phyloP scores from a whole-genome alignment of 2,329 filamentous ascomycete species.

The Xenosphaeropsis pyriputrescens region DNA sequence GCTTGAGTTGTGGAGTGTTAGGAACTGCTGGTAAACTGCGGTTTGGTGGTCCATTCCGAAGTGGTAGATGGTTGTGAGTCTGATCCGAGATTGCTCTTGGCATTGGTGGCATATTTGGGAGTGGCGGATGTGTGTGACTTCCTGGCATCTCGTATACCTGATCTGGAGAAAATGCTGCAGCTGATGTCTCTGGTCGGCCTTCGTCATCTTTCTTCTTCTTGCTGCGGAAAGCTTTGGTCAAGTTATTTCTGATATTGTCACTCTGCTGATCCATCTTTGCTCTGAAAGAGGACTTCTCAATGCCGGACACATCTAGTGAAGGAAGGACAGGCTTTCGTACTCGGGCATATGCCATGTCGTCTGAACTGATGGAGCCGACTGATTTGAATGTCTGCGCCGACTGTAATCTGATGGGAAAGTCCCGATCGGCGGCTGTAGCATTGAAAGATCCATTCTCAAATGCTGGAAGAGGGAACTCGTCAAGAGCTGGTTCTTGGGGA shows the following conservation, averaged over 20 bases:
- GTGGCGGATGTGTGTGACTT: not conserved
- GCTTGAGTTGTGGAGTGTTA: slow-evolving; percentile 27
- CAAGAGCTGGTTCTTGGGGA: not conserved
- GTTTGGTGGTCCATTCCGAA: slow-evolving; percentile 20
- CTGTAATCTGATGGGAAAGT: not conserved
- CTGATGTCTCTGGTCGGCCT: slow-evolving; percentile 5
- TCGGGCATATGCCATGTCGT: slow-evolving; percentile 7
- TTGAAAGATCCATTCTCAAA: not conserved
- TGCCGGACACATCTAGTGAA: slow-evolving; percentile 29
- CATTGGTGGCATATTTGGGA: not conserved
- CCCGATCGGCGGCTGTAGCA: not conserved
- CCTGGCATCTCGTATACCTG: not conserved
- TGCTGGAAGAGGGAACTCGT: not conserved
- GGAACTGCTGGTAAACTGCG: slow-evolving; percentile 28
- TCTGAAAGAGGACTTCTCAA: slow-evolving; percentile 38
- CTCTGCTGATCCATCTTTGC: slow-evolving; percentile 38
- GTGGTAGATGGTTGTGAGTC: not conserved
- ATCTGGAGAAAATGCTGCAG: slow-evolving; percentile 1
- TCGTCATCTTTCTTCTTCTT: slow-evolving; percentile 26
- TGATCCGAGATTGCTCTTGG: slow-evolving; percentile 1
- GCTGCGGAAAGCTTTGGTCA: slow-evolving; percentile 35
- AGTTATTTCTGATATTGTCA: slow-evolving; percentile 34
- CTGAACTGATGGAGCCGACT: slow-evolving; percentile 3
- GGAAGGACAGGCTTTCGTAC: slow-evolving; percentile 9
- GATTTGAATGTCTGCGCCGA: not conserved